Evolutionary conservation across 345 rosid species (phyloP).

Genomic region (Pistacia atlantica): DNA sequence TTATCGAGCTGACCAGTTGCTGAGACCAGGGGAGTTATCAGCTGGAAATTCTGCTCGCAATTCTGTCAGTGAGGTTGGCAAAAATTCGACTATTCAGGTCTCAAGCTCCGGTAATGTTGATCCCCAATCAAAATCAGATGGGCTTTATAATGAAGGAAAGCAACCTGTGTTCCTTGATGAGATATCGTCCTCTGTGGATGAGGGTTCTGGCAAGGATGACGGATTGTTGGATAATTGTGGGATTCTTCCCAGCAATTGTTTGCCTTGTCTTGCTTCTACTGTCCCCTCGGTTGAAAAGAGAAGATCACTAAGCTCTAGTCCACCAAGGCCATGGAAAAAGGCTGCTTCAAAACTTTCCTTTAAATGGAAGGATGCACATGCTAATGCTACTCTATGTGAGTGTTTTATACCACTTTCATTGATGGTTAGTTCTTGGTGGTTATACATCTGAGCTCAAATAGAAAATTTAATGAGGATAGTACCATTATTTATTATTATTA

Average conservation of each 20-base stretch:
- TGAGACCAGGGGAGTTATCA: constrained; percentile 40
- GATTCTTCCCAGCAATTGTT: constrained; percentile 68
- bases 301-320: constrained; percentile 66
- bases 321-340: constrained; percentile 62
- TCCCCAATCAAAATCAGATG: constrained; percentile 33
- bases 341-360: constrained; percentile 63
- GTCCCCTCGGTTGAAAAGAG: constrained; percentile 72
- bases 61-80: constrained; percentile 31
- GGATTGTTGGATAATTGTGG: constrained; percentile 66
- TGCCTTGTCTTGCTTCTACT: constrained; percentile 82
- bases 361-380: constrained; percentile 81
- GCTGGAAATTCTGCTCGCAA: constrained; percentile 39
- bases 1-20: constrained; percentile 40
- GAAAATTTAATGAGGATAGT: not conserved
- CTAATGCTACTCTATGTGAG: constrained; percentile 65
- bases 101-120: constrained; percentile 33
- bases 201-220: constrained; percentile 42
- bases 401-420: constrained; percentile 12
- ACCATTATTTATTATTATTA: not conserved
- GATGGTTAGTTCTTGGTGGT: not conserved
- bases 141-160: constrained; percentile 35
- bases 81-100: constrained; percentile 32
- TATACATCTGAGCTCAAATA: not conserved
- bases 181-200: constrained; percentile 56
- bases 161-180: constrained; percentile 61